Conservation (phyloP, 805 yeast species). For the Kodamaea jinghongensis region DNA sequence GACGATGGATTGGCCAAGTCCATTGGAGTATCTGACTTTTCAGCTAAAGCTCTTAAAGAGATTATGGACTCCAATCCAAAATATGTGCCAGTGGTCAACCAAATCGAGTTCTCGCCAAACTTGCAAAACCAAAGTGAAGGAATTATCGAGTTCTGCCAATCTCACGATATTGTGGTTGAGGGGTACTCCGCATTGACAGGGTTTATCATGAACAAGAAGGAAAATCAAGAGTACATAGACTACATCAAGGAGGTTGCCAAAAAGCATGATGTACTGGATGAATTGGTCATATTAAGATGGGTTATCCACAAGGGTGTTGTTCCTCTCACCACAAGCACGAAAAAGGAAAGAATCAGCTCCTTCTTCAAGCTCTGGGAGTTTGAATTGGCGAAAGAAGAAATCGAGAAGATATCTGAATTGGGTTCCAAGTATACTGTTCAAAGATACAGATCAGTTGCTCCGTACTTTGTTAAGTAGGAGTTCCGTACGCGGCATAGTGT, state of each 20-base stretch:
- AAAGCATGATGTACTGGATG: conserved; percentile 51
- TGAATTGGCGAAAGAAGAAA: conserved; percentile 48
- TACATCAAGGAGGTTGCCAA: conserved; percentile 56
- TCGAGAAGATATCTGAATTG: conserved; percentile 74
- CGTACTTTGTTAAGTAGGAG: no score
- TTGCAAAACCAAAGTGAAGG: conserved; percentile 34
- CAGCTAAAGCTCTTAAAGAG: conserved; percentile 43
- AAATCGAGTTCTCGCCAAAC: conserved; percentile 30
- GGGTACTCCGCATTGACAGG: conserved; percentile 32
- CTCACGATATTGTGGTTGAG: conserved; percentile 24
- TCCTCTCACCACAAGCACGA: conserved; percentile 80
- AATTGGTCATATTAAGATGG: conserved; percentile 78
- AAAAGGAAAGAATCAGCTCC: conserved; percentile 56
- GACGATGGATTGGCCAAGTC: conserved; percentile 64
- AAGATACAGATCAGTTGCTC: no score
- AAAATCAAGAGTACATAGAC: conserved; percentile 50
- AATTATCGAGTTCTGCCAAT: conserved; percentile 26
- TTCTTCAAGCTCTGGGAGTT: conserved; percentile 60
- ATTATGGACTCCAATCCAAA: conserved; percentile 33
- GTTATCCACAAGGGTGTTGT: conserved; percentile 75
- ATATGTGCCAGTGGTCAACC: conserved; percentile 26
- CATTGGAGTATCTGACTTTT: conserved; percentile 63
- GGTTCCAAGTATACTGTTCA: conserved; percentile 16
- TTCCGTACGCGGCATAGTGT: no score
- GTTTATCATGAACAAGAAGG: conserved; percentile 40